Conservation (phyloP, 2,329 filamentous ascomycete genomes). For the Pyrenophora graminea region DNA sequence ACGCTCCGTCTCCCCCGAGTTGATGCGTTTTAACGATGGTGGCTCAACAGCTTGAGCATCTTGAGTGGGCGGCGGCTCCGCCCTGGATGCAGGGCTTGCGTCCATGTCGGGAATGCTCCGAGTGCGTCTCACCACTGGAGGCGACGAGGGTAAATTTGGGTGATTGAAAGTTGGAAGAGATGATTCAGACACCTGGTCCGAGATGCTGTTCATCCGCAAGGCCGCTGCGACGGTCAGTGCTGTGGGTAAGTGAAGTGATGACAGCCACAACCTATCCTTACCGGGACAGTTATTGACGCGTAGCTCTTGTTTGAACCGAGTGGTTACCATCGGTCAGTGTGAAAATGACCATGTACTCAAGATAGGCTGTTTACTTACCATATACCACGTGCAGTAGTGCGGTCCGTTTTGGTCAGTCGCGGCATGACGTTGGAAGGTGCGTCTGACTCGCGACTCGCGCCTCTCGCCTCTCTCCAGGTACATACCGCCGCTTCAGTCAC, state of each 20-base stretch:
- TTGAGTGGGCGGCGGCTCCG: constrained; percentile 18
- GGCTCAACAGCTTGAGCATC: constrained; percentile 10
- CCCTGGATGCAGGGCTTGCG: constrained; percentile 3
- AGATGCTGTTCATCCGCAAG: constrained; percentile 23
- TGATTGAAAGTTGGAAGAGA: constrained; percentile 21
- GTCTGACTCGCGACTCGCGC: constrained; percentile 32
- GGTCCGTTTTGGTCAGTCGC: constrained; percentile 23
- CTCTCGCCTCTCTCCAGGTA: constrained; percentile 13
- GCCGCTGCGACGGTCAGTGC: constrained; percentile 28
- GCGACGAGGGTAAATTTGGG: constrained; percentile 23
- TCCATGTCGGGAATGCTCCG: constrained; percentile 22
- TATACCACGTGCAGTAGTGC: constrained; percentile 16
- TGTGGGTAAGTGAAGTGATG: constrained; percentile 26
- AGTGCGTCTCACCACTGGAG: constrained; percentile 11
- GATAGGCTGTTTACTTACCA: not conserved
- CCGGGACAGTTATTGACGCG: constrained; percentile 4
- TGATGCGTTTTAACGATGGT: constrained; percentile 12
- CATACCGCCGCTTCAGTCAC: constrained; percentile 18
- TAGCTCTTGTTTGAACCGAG: not conserved
- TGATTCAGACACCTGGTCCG: constrained; percentile 25
- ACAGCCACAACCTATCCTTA: constrained; percentile 6
- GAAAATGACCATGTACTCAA: not conserved
- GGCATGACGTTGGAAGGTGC: constrained; percentile 34
- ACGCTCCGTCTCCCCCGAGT: constrained; percentile 32
- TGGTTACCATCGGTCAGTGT: not conserved